These are phyloP conservation scores for Ogataea siamensis DNA, from an alignment of 805 yeast genomes.

Conservation along the genomic window DNA sequence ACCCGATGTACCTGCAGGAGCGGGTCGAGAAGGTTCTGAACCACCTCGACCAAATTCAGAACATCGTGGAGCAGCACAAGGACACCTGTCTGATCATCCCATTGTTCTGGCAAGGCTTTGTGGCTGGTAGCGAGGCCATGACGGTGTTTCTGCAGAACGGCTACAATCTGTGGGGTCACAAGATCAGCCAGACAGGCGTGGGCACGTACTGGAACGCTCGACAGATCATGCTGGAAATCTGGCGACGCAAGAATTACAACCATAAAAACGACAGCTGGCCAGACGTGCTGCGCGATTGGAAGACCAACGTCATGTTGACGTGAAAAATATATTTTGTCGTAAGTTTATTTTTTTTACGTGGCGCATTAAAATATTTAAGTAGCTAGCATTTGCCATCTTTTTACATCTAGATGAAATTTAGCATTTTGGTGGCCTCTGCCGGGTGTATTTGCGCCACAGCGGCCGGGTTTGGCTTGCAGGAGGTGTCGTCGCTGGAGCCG, in stretches of 20 bases:
- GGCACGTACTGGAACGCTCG: constrained; percentile 88
- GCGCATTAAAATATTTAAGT: constrained; percentile 4
- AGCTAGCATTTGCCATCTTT: neutral
- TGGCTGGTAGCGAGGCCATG: constrained; percentile 79
- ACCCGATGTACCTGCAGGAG: constrained; percentile 57
- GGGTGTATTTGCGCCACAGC: constrained; percentile 1
- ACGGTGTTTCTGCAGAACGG: constrained; percentile 57
- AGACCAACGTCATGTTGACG: constrained; percentile 74
- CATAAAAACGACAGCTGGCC: constrained; percentile 71
- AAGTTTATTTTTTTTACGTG: constrained; percentile 9
- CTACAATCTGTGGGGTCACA: constrained; percentile 72
- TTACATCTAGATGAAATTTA: constrained; percentile 5
- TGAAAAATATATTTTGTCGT: constrained; percentile 21
- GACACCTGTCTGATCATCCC: constrained; percentile 66
- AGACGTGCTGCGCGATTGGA: constrained; percentile 78
- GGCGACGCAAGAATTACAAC: constrained; percentile 67
- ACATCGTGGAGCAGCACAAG: constrained; percentile 45
- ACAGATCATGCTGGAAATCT: constrained; percentile 81
- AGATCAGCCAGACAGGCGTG: constrained; percentile 54
- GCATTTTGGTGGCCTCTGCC: constrained; percentile 1
- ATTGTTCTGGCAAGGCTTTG: constrained; percentile 84
- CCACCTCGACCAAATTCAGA: constrained; percentile 62
- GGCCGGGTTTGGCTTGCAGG: constrained; percentile 14
- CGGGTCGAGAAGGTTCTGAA: constrained; percentile 59
- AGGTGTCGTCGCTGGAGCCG: constrained; percentile 22